Conservation (phyloP, 352 stramenopile genomes). For the Phytophthora meadii region DNA sequence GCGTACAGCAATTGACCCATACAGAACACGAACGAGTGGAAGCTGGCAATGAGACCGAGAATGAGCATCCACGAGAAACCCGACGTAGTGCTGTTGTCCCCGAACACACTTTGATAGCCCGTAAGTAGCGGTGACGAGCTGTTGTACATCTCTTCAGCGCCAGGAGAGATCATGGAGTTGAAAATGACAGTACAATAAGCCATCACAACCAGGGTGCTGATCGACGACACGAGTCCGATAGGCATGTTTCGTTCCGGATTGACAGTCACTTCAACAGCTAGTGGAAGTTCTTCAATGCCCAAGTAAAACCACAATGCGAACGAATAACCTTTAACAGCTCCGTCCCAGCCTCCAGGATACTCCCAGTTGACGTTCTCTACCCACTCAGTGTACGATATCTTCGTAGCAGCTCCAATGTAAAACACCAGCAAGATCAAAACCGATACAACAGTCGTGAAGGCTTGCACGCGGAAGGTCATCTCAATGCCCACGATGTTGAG, state of each 20-base stretch:
- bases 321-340: constrained; percentile 62
- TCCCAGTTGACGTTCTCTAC: constrained; percentile 55
- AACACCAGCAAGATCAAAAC: constrained; percentile 71
- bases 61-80: constrained; percentile 77
- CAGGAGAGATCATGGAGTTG: constrained; percentile 72
- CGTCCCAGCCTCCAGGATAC: constrained; percentile 55
- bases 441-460: constrained; percentile 60
- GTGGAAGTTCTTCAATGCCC: constrained; percentile 70
- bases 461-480: constrained; percentile 72
- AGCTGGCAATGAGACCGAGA: constrained; percentile 66
- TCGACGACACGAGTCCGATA: constrained; percentile 62
- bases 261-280: constrained; percentile 73
- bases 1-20: constrained; percentile 74
- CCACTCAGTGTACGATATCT: constrained; percentile 70
- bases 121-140: constrained; percentile 61
- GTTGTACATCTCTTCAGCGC: constrained; percentile 47
- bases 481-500: constrained; percentile 71
- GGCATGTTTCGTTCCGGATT: constrained; percentile 73
- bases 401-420: constrained; percentile 60
- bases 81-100: constrained; percentile 68
- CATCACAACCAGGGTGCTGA: constrained; percentile 55
- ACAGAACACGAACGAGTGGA: constrained; percentile 83
- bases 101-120: constrained; percentile 75
- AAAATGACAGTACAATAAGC: constrained; percentile 69
- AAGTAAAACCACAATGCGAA: constrained; percentile 81